Base-by-base conservation (phyloP, 225 moss, liverwort and hornwort genomes). In the Pleurozium schreberi region DNA sequence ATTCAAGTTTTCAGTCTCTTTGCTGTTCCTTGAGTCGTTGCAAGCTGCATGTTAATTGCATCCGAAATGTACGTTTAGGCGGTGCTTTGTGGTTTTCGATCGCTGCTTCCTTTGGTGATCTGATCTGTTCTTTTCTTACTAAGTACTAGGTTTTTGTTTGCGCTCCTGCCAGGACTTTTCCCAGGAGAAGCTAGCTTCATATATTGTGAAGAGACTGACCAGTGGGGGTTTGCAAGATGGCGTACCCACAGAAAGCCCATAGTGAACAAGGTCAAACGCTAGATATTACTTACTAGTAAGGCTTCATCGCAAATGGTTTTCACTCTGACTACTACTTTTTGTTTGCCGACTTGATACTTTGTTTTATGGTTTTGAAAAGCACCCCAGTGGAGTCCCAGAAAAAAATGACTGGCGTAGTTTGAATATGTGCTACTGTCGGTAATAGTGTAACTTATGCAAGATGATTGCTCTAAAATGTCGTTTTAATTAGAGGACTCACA, bases 241-340 rank as follows among this genome's bases (percentile, higher is more conserved):
- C 91, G 85, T 79, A 80, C 69, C 80, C 80, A 14, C 88, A 80
- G 69, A 90, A 91, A 63, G 16, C 59, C 20, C 83, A 74, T 2
- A 86, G 76, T 80, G 90, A 89, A 8, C 93, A 92, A 76, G 93
- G 92, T 3, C 92, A 93, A 88, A 87, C 88, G 43, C 89, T 92
- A 53, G 93, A 92, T 80, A 30, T 92, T 33, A 93, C 88, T n/a
- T n/a, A n/a, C 88, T n/a, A 86, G 92, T 92, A 87, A 83, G 87
- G 33, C 50, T 87, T 58, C 80, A 55, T 53, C 65, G 8, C 53
- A 53, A 42, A 64, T 50, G 76, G 21, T 28, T 53, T 52, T 28
- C 62, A 20, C 31, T 82, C 40, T 43, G 18, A 16, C 28, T 47
- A 28, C 38, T 61, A 27, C 61, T 61, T 43, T 67, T 40, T 57